These are phyloP conservation scores for Aureobasidium sp. DNA, from an alignment of 2,329 filamentous ascomycete genomes.

Conservation along the genomic window DNA sequence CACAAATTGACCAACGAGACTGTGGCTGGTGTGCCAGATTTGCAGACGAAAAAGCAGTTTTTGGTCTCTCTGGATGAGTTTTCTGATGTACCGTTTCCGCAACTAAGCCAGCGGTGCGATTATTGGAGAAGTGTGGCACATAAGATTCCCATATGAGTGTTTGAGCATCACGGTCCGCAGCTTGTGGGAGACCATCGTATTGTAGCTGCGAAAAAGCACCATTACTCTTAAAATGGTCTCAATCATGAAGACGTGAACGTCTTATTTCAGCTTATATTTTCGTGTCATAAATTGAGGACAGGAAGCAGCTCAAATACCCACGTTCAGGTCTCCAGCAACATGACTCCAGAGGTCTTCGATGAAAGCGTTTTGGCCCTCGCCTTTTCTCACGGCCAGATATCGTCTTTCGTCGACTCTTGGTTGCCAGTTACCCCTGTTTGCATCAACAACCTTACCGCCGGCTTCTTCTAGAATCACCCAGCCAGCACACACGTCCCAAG, in stretches of 20 bases:
- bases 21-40: constrained; percentile 40
- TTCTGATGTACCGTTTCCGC: constrained; percentile 30
- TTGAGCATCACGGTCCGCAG: neutral
- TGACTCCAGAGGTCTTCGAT: constrained; percentile 45
- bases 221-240: too few relatives aligned
- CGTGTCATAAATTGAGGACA: too few relatives aligned
- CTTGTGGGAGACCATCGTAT: neutral
- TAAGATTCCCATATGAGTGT: constrained; percentile 37
- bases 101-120: constrained; percentile 43
- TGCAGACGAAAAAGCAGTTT: constrained; percentile 43
- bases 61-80: constrained; percentile 44
- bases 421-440: constrained; percentile 66
- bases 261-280: too few relatives aligned
- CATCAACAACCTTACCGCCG: constrained; percentile 64
- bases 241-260: too few relatives aligned
- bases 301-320: constrained; percentile 23
- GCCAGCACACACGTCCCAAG: constrained; percentile 77
- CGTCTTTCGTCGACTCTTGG: constrained; percentile 50
- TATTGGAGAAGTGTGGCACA: constrained; percentile 47
- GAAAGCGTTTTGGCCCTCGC: constrained; percentile 39
- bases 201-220: neutral
- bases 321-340: constrained; percentile 40
- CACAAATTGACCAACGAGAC: constrained; percentile 46
- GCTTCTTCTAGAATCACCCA: constrained; percentile 72
- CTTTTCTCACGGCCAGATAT: constrained; percentile 45